Evolutionary conservation across 1,139 yeast genomes (phyloP).

Genomic region (Arxiozyma telluris): DNA sequence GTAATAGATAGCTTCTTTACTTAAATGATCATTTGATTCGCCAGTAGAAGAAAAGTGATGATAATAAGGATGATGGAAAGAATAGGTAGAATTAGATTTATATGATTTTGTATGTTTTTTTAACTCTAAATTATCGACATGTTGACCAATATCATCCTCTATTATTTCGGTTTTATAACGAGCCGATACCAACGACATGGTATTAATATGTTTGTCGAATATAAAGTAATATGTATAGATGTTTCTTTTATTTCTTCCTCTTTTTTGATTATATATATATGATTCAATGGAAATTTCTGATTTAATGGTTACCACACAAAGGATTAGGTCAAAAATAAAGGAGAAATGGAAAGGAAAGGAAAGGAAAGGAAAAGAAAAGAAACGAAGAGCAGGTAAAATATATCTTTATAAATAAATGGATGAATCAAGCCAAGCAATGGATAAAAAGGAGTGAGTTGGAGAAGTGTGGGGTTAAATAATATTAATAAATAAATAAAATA

Average conservation of each 20-base stretch:
- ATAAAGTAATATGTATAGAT: too few species aligned
- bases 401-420: too few species aligned
- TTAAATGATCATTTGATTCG: not conserved
- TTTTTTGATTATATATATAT: too few species aligned
- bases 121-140: not conserved
- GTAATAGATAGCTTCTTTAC: constrained; percentile 59
- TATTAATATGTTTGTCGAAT: too few species aligned
- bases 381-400: too few species aligned
- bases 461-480: too few species aligned
- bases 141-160: not conserved
- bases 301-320: not conserved
- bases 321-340: not conserved
- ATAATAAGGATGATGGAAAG: not conserved
- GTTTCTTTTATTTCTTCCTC: not conserved
- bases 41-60: not conserved
- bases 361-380: too few species aligned
- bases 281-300: not conserved
- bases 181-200: not conserved
- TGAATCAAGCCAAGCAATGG: not conserved
- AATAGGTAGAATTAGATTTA: not conserved
- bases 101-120: too few species aligned
- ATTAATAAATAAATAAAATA: too few species aligned
- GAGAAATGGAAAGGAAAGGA: too few species aligned
- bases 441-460: too few species aligned
- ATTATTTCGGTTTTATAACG: not conserved